Conservation (phyloP, 257 asterid species). For the Jasminum sambac region DNA sequence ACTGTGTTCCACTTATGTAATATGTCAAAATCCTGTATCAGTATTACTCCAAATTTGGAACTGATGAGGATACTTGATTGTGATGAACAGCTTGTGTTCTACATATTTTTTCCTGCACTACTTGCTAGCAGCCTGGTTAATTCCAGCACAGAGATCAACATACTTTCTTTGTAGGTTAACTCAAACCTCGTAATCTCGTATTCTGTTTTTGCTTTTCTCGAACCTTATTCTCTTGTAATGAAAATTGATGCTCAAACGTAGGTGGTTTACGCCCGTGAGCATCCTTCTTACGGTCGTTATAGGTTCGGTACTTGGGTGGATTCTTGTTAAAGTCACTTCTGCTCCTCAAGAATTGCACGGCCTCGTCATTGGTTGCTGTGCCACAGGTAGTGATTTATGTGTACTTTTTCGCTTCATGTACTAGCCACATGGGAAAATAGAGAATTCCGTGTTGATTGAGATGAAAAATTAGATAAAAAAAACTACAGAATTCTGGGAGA, state of each 20-base stretch:
- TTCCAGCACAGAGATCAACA: constrained; percentile 34
- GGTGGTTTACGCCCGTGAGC: constrained; percentile 45
- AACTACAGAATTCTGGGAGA: no score
- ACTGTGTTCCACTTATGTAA: no score
- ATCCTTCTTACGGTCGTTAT: constrained; percentile 34
- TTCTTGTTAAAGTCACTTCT: constrained; percentile 34
- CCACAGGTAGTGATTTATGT: constrained; percentile 30
- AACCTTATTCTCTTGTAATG: neutral
- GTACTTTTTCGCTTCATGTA: neutral
- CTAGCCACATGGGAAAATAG: no score
- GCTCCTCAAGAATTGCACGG: constrained; percentile 37
- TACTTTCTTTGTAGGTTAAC: constrained; percentile 34
- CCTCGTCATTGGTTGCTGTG: constrained; percentile 45
- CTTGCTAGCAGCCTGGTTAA: constrained; percentile 39
- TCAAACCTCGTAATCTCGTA: neutral
- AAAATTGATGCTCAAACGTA: constrained; percentile 9
- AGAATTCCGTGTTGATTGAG: no score
- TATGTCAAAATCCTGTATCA: no score
- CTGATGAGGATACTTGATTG: constrained; percentile 20
- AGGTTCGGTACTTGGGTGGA: constrained; percentile 45
- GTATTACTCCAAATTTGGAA: no score
- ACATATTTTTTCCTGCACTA: constrained; percentile 41
- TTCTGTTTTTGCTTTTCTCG: constrained; percentile 1
- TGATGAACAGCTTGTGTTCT: constrained; percentile 44
- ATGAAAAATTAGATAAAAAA: no score